Percentiles rank a stretch among this genome's conserved stretches.
phyloP scores from a whole-genome alignment of 306 rosid genomes.

The Vicia villosa region DNA sequence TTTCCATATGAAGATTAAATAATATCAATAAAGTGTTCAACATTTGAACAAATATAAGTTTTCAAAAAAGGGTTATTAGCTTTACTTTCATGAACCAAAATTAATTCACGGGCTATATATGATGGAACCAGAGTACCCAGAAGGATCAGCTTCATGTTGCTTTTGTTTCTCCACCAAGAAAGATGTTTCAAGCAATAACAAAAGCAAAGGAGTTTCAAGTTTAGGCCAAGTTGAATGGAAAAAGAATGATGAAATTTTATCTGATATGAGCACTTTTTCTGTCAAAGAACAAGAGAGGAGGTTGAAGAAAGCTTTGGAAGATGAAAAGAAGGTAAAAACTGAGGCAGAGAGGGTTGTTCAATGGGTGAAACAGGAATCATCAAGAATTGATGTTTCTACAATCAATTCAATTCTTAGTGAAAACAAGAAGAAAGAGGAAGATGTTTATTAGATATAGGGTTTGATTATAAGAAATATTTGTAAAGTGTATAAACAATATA shows the following conservation, averaged over 20 bases:
- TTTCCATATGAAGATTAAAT: not conserved
- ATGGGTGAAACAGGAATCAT: slow-evolving; percentile 65
- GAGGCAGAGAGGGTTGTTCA: slow-evolving; percentile 54
- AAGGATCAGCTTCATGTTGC: slow-evolving; percentile 44
- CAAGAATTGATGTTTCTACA: slow-evolving; percentile 47
- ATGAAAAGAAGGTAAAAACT: slow-evolving; percentile 46
- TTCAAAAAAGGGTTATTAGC: not conserved
- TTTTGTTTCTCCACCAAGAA: slow-evolving; percentile 54
- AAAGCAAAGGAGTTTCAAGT: not conserved
- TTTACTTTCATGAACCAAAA: not conserved
- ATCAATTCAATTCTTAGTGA: slow-evolving; percentile 30
- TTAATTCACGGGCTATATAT: not conserved
- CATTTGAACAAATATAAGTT: not conserved
- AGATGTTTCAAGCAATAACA: slow-evolving; percentile 4
- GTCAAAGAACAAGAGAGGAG: slow-evolving; percentile 58
- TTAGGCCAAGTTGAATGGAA: slow-evolving; percentile 39
- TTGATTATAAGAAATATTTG: not conserved
- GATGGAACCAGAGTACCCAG: slow-evolving; percentile 46
- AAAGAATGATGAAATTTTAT: slow-evolving; percentile 46
- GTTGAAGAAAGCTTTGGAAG: slow-evolving; percentile 60
- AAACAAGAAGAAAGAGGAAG: not conserved
- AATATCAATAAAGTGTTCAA: not conserved
- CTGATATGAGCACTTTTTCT: slow-evolving; percentile 60
- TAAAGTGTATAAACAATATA: not conserved
- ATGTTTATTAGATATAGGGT: not conserved